Base-by-base conservation (phyloP, 2,329 filamentous ascomycete species). In the Sporothrix dimorphospora region DNA sequence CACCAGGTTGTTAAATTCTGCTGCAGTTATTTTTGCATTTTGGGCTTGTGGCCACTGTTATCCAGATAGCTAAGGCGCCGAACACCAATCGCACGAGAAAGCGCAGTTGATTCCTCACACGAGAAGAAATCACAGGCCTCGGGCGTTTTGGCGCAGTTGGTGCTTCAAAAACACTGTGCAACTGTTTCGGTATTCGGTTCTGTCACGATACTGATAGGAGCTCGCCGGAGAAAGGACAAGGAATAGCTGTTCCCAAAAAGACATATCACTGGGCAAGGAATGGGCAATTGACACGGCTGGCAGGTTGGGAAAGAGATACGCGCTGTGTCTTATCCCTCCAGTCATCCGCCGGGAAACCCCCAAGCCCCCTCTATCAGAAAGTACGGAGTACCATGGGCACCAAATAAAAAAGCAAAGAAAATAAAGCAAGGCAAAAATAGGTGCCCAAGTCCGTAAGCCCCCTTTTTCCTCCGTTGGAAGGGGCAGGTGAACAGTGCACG, bases 1-100 rank as follows among this genome's bases (percentile, higher is more conserved):
- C 24, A 42, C 24, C 42, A 49, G 42, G 42, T 24, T 65, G 21
- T 24, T 65, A 45, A 45, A 27, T 45, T 19, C 24, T n/a, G 27
- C 55, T 11, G 55, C 9, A 9, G n/a, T 6, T 47, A 49, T n/a
- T 12, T 40, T 45, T 38, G 8, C 55, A 21, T 59, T 6, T 59
- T 59, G 38, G 40, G 11, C n/a, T 19, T 49, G 19, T 51, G 16
- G 19, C 2, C 19, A 53, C 47, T n/a, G 24, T 49, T 47, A 49
- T 66, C 65, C 65, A 51, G 65, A 67, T 67, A 67, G 65, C 63
- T 34, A 49, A 27, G 45, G 65, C 45, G 27, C 27, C 27, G 19
- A 51, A n/a, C 27, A 67, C 65, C 65, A 67, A 51, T 67, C 27
- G 27, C 45, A 38, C 3, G 16, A 67, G 30, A 67, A 47, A 34